These are phyloP conservation scores for Rhododendron henanense DNA, from an alignment of 148 eudicot genomes.

Conservation along the genomic window DNA sequence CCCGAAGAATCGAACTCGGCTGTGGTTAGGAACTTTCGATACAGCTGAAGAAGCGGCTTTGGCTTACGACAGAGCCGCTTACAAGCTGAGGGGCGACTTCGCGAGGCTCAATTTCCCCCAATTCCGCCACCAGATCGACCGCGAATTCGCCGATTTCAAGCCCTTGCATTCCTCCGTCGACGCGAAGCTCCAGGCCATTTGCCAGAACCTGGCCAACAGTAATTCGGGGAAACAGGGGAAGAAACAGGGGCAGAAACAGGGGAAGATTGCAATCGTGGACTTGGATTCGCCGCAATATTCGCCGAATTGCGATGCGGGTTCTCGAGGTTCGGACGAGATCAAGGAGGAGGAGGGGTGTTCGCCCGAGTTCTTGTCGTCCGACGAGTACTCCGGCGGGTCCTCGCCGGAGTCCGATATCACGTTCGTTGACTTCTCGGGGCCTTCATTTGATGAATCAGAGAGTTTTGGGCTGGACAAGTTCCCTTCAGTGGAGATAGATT, in stretches of 20 bases:
- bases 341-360: constrained; percentile 25
- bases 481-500: constrained; percentile 60
- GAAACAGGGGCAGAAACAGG: neutral
- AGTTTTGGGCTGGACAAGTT: constrained; percentile 39
- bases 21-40: constrained; percentile 81
- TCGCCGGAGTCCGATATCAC: constrained; percentile 39
- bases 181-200: constrained; percentile 57
- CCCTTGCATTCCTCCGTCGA: constrained; percentile 62
- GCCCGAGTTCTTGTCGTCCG: constrained; percentile 14
- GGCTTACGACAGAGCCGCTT: constrained; percentile 81
- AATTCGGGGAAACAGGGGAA: constrained; percentile 35
- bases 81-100: constrained; percentile 65
- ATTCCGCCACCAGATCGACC: constrained; percentile 25
- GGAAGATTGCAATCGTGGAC: neutral
- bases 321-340: neutral
- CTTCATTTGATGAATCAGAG: constrained; percentile 26
- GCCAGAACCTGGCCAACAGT: constrained; percentile 28
- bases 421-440: constrained; percentile 36
- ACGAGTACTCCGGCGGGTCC: constrained; percentile 19
- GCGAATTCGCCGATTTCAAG: constrained; percentile 26
- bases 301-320: constrained; percentile 2
- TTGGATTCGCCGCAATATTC: constrained; percentile 5
- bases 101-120: constrained; percentile 70
- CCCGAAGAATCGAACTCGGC: constrained; percentile 70
- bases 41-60: constrained; percentile 63